Conservation (phyloP, 2,329 filamentous ascomycete species). For the Penicillium occitanis region DNA sequence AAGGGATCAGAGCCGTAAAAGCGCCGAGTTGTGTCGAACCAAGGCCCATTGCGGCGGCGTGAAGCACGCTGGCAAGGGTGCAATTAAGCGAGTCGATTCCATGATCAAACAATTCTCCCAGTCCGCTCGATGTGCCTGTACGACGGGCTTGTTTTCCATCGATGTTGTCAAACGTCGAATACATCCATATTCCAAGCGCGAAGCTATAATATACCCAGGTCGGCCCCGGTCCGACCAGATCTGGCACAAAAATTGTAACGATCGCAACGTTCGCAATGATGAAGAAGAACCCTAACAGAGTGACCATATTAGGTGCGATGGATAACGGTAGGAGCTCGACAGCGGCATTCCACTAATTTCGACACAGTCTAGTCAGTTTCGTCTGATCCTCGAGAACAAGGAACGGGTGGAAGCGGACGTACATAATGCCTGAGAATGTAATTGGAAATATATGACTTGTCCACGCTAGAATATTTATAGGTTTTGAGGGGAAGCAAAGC, state of each 20-base stretch:
- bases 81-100: constrained; percentile 98
- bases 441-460: constrained; percentile 89
- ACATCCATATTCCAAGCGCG: constrained; percentile 94
- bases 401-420: constrained; percentile 41
- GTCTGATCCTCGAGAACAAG: background rate
- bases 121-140: constrained; percentile 89
- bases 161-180: constrained; percentile 98
- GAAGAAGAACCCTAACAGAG: constrained; percentile 89
- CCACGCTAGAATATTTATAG: constrained; percentile 97
- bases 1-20: constrained; percentile 87
- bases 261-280: constrained; percentile 79
- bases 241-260: constrained; percentile 78
- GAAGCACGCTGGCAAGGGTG: constrained; percentile 84
- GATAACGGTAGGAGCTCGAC: constrained; percentile 91
- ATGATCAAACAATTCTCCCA: constrained; percentile 97
- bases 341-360: constrained; percentile 84
- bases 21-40: constrained; percentile 81
- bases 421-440: constrained; percentile 96
- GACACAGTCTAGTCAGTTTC: constrained; percentile 1
- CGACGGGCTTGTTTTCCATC: constrained; percentile 96
- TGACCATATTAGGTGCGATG: constrained; percentile 98
- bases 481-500: constrained; percentile 85
- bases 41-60: constrained; percentile 89
- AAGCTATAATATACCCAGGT: constrained; percentile 96
- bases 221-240: constrained; percentile 83